Evolutionary conservation across 768 basidiomycete genomes (phyloP).

Genomic region (Trametes cingulata): DNA sequence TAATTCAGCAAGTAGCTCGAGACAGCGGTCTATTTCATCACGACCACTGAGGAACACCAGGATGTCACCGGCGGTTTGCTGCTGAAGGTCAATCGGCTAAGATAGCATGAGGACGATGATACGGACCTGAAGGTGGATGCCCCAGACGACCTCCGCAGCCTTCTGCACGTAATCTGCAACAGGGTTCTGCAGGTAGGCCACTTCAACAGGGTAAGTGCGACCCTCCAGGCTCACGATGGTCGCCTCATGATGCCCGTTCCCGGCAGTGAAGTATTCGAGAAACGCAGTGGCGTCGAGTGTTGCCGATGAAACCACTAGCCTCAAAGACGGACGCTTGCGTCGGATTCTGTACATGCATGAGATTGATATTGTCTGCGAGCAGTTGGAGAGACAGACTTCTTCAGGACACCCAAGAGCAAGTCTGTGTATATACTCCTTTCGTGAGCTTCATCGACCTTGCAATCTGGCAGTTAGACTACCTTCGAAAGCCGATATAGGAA

Average conservation of each 20-base stretch:
- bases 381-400: conserved; percentile 63
- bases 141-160: conserved; percentile 83
- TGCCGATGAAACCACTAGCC: conserved; percentile 93
- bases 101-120: not conserved
- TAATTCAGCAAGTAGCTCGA: conserved; percentile 79
- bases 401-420: conserved; percentile 84
- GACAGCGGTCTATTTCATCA: conserved; percentile 91
- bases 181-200: conserved; percentile 83
- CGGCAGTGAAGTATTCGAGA: conserved; percentile 81
- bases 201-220: conserved; percentile 91
- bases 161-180: conserved; percentile 76
- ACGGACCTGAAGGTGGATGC: conserved; percentile 74
- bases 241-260: conserved; percentile 64
- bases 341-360: conserved; percentile 64
- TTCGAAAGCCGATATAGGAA: not conserved
- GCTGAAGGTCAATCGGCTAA: not conserved
- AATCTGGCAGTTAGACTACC: conserved; percentile 22
- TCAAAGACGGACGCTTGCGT: conserved; percentile 83
- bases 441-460: conserved; percentile 94
- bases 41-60: conserved; percentile 93
- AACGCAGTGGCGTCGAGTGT: conserved; percentile 93
- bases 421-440: conserved; percentile 97
- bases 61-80: conserved; percentile 88
- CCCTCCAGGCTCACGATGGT: conserved; percentile 91
- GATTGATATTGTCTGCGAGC: not conserved